These are phyloP conservation scores for Truncatella angustata DNA, from an alignment of 2,329 filamentous ascomycete species.

Conservation along the genomic window DNA sequence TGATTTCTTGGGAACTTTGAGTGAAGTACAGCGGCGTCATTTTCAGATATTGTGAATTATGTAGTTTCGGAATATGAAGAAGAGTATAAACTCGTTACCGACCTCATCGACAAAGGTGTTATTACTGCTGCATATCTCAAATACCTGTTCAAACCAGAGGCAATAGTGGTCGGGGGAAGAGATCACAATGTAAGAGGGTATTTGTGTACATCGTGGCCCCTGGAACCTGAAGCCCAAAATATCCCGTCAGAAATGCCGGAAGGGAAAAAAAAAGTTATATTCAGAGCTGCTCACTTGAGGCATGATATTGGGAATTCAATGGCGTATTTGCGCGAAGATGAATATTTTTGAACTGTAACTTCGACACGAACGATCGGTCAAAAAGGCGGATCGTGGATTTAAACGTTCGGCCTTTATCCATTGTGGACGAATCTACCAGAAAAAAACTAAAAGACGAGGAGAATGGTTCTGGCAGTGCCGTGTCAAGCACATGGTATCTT, in stretches of 20 bases:
- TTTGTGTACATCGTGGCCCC: background rate
- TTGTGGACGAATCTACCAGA: background rate
- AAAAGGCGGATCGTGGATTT: background rate
- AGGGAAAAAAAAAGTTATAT: background rate
- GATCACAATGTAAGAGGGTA: background rate
- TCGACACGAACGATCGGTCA: background rate
- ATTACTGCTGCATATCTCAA: background rate
- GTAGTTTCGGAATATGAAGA: background rate
- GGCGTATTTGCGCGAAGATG: background rate
- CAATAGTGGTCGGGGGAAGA: background rate
- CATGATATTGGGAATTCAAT: background rate
- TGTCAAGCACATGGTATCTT: background rate
- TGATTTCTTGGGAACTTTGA: background rate
- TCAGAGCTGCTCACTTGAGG: no score
- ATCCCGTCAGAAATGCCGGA: background rate
- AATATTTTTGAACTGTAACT: background rate
- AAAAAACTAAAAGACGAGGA: background rate
- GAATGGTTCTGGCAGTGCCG: background rate
- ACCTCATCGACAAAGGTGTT: background rate
- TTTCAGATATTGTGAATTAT: background rate
- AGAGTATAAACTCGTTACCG: background rate
- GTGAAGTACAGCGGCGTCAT: background rate
- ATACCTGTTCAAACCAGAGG: background rate
- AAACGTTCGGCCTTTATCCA: background rate
- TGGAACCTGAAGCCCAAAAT: background rate